A percentile compares a stretch with the other conserved stretches of the same genome.
Conservation (phyloP, 257 asterid genomes). For the Eucommia ulmoides region DNA sequence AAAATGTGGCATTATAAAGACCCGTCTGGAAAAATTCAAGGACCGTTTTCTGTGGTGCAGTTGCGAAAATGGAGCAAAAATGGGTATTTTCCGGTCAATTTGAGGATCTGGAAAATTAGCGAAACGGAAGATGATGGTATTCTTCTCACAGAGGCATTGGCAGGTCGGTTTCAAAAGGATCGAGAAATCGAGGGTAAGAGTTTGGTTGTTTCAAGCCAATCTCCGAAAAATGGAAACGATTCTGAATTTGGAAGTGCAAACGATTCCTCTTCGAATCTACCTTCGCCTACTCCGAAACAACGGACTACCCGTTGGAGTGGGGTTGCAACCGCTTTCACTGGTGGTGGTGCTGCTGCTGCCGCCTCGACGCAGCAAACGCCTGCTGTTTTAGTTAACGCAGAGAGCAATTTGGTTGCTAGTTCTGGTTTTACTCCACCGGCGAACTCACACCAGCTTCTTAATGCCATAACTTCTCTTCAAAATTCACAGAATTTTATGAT, state of each 20-base stretch:
- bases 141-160: constrained; percentile 69
- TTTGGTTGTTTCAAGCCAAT: constrained; percentile 17
- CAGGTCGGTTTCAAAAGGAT: constrained; percentile 55
- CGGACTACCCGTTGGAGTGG: constrained; percentile 26
- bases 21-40: constrained; percentile 94
- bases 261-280: constrained; percentile 34
- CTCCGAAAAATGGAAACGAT: constrained; percentile 33
- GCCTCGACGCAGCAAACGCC: constrained; percentile 16
- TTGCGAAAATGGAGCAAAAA: constrained; percentile 88
- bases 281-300: constrained; percentile 76
- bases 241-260: constrained; percentile 5
- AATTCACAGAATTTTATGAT: no score
- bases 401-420: constrained; percentile 9
- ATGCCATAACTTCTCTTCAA: constrained; percentile 14
- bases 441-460: constrained; percentile 26
- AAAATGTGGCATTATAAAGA: constrained; percentile 86
- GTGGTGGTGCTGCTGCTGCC: constrained; percentile 23
- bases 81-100: constrained; percentile 77
- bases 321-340: constrained; percentile 26
- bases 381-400: constrained; percentile 9
- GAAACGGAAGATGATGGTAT: constrained; percentile 47
- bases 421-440: constrained; percentile 34
- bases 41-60: constrained; percentile 86
- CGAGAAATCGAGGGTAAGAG: constrained; percentile 16
- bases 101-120: constrained; percentile 61